phyloP scores from a whole-genome alignment of 768 basidiomycete genomes.

The Hortiboletus campestris region DNA sequence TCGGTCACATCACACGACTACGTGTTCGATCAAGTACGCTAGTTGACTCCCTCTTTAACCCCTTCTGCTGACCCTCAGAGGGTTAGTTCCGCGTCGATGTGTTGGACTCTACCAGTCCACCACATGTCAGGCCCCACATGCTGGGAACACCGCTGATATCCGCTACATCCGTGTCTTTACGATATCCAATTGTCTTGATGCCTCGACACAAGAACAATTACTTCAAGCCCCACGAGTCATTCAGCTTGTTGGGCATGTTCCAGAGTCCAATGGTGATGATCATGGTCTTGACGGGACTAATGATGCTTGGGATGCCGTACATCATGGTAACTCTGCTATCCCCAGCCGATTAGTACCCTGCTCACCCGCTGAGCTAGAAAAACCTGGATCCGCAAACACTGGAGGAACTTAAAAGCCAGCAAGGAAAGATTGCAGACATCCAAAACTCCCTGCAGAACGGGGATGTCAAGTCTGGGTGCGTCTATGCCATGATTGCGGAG shows the following conservation, averaged over 20 bases:
- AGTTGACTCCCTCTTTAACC: background rate
- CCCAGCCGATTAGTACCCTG: background rate
- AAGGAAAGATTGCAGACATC: constrained; percentile 52
- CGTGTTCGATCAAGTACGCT: constrained; percentile 64
- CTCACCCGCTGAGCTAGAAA: constrained; percentile 46
- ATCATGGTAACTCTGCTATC: constrained; percentile 52
- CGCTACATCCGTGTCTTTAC: constrained; percentile 49
- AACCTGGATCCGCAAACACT: constrained; percentile 70
- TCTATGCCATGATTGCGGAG: constrained; percentile 9
- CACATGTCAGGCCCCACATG: constrained; percentile 61
- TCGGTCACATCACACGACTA: constrained; percentile 67
- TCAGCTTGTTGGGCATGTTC: constrained; percentile 74
- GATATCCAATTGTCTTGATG: constrained; percentile 58
- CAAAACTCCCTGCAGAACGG: constrained; percentile 59
- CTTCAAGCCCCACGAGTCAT: constrained; percentile 68
- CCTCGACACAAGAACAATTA: constrained; percentile 59
- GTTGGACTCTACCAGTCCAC: constrained; percentile 37
- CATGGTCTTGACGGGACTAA: constrained; percentile 61
- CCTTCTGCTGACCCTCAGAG: constrained; percentile 1
- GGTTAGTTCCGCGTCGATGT: constrained; percentile 69
- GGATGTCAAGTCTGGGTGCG: constrained; percentile 58
- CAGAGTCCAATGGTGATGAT: constrained; percentile 84
- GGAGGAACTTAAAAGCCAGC: constrained; percentile 61
- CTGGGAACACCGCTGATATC: constrained; percentile 69
- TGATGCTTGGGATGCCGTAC: constrained; percentile 75